These are phyloP conservation scores for Ogataea philodendri DNA, from an alignment of 805 yeast species.

Conservation along the genomic window DNA sequence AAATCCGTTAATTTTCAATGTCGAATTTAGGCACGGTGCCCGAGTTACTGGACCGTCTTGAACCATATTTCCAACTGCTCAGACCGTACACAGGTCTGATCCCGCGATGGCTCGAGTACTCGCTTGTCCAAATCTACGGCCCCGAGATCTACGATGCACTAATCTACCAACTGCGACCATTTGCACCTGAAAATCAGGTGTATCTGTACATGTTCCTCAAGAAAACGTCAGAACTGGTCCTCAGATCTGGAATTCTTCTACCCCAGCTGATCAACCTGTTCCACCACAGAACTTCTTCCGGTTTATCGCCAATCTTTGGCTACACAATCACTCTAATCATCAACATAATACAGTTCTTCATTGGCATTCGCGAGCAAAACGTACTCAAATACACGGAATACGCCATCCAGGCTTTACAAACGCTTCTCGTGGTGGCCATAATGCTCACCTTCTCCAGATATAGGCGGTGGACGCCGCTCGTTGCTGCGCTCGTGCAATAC, in stretches of 20 bases:
- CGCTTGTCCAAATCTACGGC: conserved; percentile 28
- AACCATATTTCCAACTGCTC: conserved; percentile 17
- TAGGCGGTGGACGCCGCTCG: conserved; percentile 5
- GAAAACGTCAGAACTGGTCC: conserved; percentile 1
- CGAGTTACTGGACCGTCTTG: no score
- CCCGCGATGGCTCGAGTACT: conserved; percentile 24
- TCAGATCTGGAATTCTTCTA: conserved; percentile 8
- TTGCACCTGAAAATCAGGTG: conserved; percentile 16
- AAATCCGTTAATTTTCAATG: no score
- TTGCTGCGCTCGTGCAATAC: conserved; percentile 8
- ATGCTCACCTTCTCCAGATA: conserved; percentile 3
- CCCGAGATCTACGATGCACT: conserved; percentile 29
- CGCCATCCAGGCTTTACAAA: conserved; percentile 1
- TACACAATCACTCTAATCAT: conserved; percentile 8
- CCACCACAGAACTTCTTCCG: conserved; percentile 1
- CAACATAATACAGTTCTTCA: conserved; percentile 1
- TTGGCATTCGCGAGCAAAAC: conserved; percentile 3
- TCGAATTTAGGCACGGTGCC: no score
- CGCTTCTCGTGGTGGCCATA: conserved; percentile 1
- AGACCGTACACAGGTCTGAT: conserved; percentile 18
- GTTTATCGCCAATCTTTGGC: conserved; percentile 2
- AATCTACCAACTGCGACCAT: conserved; percentile 27
- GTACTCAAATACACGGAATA: conserved; percentile 4
- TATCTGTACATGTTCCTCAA: conserved; percentile 9
- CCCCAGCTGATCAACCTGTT: conserved; percentile 8